Evolutionary conservation across 2,329 filamentous ascomycete species (phyloP), one percentile per base, ranked within the genome.

Genomic region (Colletotrichum australisinense): DNA sequence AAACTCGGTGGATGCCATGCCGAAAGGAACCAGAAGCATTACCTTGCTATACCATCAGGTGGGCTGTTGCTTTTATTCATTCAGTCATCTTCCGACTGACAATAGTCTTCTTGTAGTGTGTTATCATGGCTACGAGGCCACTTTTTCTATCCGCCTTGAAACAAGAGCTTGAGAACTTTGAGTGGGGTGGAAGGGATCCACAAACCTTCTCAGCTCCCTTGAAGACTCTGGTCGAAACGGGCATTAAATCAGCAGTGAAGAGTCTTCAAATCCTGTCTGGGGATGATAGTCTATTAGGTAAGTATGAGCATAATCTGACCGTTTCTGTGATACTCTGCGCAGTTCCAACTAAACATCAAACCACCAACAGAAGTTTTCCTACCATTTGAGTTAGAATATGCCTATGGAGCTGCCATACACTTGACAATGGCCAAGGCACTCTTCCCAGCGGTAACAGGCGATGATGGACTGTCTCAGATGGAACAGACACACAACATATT

Each of bases 181-280:
- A 73, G 0, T 72, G 65, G 0, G 76, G 72, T 0, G 75, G 66
- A 2, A 79, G 83, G 30, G 78, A 83, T 32, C 81, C 81, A 42
- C 78, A 81, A 9, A 79, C 67, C 0, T 81, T 84, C n/a, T n/a
- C 68, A 5, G 14, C 62, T 5, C 49, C 63, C 4, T 84, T 82
- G 1, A 81, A 79, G 14, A 75, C 81, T 0, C 67, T 85, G 0
- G 83, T 85, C 8, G 81, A 80, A 0, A 83, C 81, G 0, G 82
- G 84, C 4, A 84, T 85, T 24, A 84, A 85, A 42, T 85, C 83
- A 0, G 83, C 84, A 0, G 76, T 78, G 3, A 85, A 85, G 60
- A 83, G 81, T 0, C 75, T 85, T 0, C 81, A 84, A 53, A 84
- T 85, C 0, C 67, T 85, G 0, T 79, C 78, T 0, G 78, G 78